Percentiles rank a stretch among this genome's conserved stretches.
Evolutionary conservation across 345 rosid genomes (phyloP).

Genomic region (Reutealis trisperma): DNA sequence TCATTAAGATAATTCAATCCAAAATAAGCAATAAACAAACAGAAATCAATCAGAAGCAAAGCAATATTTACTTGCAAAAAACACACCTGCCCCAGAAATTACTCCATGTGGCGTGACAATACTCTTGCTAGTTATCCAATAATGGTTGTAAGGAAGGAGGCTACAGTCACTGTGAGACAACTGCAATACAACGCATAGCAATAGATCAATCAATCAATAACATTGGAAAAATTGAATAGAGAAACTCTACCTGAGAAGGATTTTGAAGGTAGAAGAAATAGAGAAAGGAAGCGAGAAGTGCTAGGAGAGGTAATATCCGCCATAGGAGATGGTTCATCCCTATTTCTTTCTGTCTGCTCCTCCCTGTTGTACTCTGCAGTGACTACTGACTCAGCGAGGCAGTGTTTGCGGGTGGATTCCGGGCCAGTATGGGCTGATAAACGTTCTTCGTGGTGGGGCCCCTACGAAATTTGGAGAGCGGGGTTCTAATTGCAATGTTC

Average conservation of each 20-base stretch:
- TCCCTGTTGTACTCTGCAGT: too few species aligned
- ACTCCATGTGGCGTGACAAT: slow-evolving; percentile 70
- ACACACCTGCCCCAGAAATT: slow-evolving; percentile 79
- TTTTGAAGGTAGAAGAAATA: slow-evolving; percentile 43
- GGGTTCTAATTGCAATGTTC: too few species aligned
- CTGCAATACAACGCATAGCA: slow-evolving; percentile 26
- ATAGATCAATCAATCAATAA: not conserved
- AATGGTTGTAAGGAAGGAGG: slow-evolving; percentile 66
- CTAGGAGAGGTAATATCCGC: slow-evolving; percentile 54
- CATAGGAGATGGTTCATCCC: slow-evolving; percentile 49
- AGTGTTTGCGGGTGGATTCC: too few species aligned
- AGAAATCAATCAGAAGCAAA: not conserved
- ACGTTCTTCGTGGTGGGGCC: too few species aligned
- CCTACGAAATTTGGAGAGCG: too few species aligned
- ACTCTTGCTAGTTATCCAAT: slow-evolving; percentile 70
- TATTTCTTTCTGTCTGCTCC: too few species aligned
- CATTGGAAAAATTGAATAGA: not conserved
- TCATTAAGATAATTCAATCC: not conserved
- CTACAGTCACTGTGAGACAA: slow-evolving; percentile 50
- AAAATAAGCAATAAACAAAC: not conserved
- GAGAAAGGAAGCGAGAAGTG: slow-evolving; percentile 48
- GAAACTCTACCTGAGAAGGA: slow-evolving; percentile 46
- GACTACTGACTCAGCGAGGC: too few species aligned
- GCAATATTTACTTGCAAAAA: not conserved
- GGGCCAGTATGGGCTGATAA: too few species aligned